Base-by-base conservation (phyloP, 2,329 filamentous ascomycete species). In the Dactylellina leptospora region DNA sequence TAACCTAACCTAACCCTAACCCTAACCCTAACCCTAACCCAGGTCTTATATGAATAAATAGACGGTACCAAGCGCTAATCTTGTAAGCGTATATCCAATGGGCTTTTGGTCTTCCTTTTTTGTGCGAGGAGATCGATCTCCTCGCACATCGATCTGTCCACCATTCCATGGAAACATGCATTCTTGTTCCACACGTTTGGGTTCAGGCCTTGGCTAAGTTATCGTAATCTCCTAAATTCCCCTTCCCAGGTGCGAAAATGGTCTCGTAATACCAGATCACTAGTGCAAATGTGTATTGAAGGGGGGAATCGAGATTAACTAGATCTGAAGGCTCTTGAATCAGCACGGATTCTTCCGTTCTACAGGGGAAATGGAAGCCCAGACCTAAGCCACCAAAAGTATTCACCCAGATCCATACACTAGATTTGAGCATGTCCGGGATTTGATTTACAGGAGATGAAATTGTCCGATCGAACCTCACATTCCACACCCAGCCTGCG, bases 131-230 rank as follows among this genome's bases (percentile, higher is more conserved):
- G n/a, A n/a, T n/a, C n/a, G n/a, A n/a, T n/a, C n/a, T n/a, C n/a
- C n/a, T n/a, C n/a, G n/a, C n/a, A n/a, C n/a, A n/a, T n/a, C n/a
- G n/a, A n/a, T n/a, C n/a, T n/a, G n/a, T n/a, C n/a, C n/a, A n/a
- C n/a, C n/a, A n/a, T n/a, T n/a, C n/a, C n/a, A n/a, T n/a, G n/a
- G n/a, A n/a, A n/a, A n/a, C n/a, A n/a, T n/a, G n/a, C n/a, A n/a
- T n/a, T n/a, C n/a, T n/a, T n/a, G n/a, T n/a, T n/a, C n/a, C n/a
- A n/a, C n/a, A n/a, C n/a, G n/a, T n/a, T n/a, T n/a, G n/a, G n/a
- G n/a, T n/a, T n/a, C n/a, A n/a, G n/a, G n/a, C n/a, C 54, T 58
- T 58, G 54, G 54, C 54, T 45, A 45, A 58, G n/a, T 58, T 44
- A 58, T 22, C 22, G 22, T 45, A 33, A 58, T 58, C 47, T 47